A percentile compares a stretch with the other conserved stretches of the same genome.
Evolutionary conservation across 2,329 filamentous ascomycete genomes (phyloP).

Genomic region (Botrytis elliptica): DNA sequence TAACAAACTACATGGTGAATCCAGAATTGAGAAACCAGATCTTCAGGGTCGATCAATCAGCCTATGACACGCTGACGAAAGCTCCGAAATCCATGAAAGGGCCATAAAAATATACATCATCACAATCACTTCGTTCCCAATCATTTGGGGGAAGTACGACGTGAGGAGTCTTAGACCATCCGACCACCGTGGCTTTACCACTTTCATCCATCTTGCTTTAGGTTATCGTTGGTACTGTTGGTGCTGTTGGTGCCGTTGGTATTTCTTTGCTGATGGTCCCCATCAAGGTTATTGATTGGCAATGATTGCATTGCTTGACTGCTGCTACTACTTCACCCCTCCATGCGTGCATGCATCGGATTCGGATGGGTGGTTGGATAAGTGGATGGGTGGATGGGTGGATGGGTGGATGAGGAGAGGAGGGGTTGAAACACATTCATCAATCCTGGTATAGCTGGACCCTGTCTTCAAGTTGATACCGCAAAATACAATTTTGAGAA

Average conservation of each 20-base stretch:
- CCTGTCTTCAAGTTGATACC: background rate
- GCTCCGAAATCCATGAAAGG: background rate
- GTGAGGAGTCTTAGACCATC: background rate
- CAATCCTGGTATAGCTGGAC: background rate
- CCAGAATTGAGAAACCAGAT: background rate
- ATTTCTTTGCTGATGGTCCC: background rate
- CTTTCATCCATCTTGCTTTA: background rate
- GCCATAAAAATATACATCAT: background rate
- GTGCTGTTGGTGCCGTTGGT: background rate
- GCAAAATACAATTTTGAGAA: background rate
- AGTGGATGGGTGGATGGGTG: background rate
- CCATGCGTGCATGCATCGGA: constrained; percentile 4
- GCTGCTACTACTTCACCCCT: constrained; percentile 6
- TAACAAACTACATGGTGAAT: background rate
- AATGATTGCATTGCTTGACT: background rate
- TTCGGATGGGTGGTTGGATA: background rate
- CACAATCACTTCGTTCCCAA: background rate
- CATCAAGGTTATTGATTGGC: constrained; percentile 1
- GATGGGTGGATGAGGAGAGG: background rate
- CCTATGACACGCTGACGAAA: constrained; percentile 4
- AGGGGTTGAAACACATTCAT: background rate
- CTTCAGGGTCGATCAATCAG: constrained; percentile 14
- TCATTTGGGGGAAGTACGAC: background rate
- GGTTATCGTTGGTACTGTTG: background rate
- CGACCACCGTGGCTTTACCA: background rate